phyloP scores from a whole-genome alignment of 2,329 filamentous ascomycete species.

The Parastagonospora nodorum region DNA sequence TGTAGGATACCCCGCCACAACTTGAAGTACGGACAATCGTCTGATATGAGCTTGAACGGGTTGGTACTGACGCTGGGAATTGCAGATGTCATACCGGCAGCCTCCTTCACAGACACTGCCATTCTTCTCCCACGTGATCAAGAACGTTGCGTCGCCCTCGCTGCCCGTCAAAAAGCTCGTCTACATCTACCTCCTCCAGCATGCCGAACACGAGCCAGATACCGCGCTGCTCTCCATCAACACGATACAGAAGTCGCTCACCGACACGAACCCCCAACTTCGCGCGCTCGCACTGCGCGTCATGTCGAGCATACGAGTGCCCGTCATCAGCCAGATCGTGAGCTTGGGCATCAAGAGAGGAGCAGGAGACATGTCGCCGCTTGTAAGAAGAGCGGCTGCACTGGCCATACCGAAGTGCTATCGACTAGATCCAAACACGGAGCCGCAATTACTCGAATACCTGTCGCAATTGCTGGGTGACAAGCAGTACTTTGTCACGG shows the following conservation, averaged over 20 bases:
- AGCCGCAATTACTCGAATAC: constrained; percentile 84
- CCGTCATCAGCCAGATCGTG: constrained; percentile 97
- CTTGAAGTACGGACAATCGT: not conserved
- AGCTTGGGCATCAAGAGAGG: constrained; percentile 95
- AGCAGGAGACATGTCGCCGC: constrained; percentile 88
- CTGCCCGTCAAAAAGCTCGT: constrained; percentile 97
- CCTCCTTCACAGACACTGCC: constrained; percentile 70
- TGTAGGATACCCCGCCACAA: constrained; percentile 58
- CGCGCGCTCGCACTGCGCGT: constrained; percentile 91
- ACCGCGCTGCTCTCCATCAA: constrained; percentile 96
- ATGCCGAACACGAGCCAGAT: constrained; percentile 95
- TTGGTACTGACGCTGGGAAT: constrained; percentile 22
- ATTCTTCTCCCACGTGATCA: constrained; percentile 97
- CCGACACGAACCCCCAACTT: constrained; percentile 87
- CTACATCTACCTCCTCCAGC: constrained; percentile 96
- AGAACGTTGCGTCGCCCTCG: constrained; percentile 93
- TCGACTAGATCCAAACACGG: constrained; percentile 80
- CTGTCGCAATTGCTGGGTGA: constrained; percentile 79
- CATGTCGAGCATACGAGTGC: constrained; percentile 97
- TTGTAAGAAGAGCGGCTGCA: constrained; percentile 90
- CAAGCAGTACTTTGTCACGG: constrained; percentile 95
- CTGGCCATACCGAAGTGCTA: constrained; percentile 96
- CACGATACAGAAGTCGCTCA: constrained; percentile 96
- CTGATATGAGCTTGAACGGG: constrained; percentile 8
- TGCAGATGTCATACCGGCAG: constrained; percentile 95